Conservation (phyloP, 305 asterid species). For the Fraxinus platypoda region DNA sequence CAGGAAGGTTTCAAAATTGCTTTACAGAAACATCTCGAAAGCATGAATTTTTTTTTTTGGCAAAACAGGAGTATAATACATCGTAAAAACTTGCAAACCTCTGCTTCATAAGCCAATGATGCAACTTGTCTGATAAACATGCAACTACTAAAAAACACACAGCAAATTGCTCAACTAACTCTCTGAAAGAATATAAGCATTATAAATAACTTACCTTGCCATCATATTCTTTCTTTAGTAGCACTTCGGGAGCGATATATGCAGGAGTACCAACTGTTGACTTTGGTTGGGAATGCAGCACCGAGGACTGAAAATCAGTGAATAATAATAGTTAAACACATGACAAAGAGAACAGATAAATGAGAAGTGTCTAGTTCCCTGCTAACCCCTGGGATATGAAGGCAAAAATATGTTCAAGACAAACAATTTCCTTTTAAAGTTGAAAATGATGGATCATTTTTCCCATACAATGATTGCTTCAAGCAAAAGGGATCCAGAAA, state of each 20-base stretch:
- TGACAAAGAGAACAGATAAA: neutral
- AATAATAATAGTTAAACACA: constrained; percentile 10
- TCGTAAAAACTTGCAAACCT: neutral
- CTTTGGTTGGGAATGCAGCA: constrained; percentile 98
- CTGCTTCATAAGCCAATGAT: neutral
- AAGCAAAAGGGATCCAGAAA: neutral
- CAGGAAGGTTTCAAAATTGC: neutral
- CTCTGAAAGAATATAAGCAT: neutral
- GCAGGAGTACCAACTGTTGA: constrained; percentile 99
- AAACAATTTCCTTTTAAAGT: neutral
- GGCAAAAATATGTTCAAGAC: neutral
- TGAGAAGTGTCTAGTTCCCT: neutral
- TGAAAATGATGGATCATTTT: neutral
- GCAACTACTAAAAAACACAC: neutral
- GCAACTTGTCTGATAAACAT: neutral
- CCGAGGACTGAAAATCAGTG: constrained; percentile 65
- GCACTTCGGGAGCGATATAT: constrained; percentile 94
- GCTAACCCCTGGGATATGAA: neutral
- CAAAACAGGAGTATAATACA: neutral
- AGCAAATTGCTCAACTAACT: constrained; percentile 4
- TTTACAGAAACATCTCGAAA: neutral
- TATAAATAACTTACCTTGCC: constrained; percentile 62
- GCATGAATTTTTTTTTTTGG: neutral
- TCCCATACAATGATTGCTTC: neutral
- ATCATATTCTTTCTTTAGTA: constrained; percentile 90